Base-by-base conservation (phyloP, 805 yeast genomes). In the Myxozyma mucilagina region DNA sequence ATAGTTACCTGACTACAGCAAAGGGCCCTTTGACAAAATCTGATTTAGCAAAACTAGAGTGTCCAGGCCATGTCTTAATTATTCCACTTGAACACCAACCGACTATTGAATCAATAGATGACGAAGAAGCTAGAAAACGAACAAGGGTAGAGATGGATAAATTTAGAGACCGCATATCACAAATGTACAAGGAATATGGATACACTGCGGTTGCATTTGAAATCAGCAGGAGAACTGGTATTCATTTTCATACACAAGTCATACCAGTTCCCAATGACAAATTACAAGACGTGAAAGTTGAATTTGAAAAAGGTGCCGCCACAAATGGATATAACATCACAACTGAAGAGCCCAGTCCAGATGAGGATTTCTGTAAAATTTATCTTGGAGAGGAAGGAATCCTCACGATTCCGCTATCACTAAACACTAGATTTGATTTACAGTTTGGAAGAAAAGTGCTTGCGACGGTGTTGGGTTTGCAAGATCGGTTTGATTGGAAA, bases 371-470 rank as follows among this genome's bases (percentile, higher is more conserved):
- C 41, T 64, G 70, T 50, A 67, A 64, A 18, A 59, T 71, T 13
- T 59, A 54, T n/a, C 58, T 72, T 8, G 57, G 60, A 4, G 68
- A 61, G 11, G 61, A 47, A 47, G 34, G 53, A 47, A 38, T 38
- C 44, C 44, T 64, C 14, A 57, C 56, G 42, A 59, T 64, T 9
- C 53, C 63, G 20, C 47, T 68, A 39, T 24, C 50, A 5, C 39
- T 55, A 20, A 45, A 54, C 29, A 53, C 55, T 55, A 66, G 79
- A 11, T 74, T 90, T 8, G 97, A 92, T 71, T 73, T 90, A 13
- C 96, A 89, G 67, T 89, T 92, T 68, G 96, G 96, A 1, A 78
- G 97, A 71, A 80, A 90, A 68, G 91, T 88, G 0, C 68, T 89
- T 34, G 92, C 97, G 0, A 78, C 79, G 63, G 73, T 86, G 2